Evolutionary conservation across 176 grass and related monocot genomes (phyloP).

Genomic region (Pontederia crassipes): DNA sequence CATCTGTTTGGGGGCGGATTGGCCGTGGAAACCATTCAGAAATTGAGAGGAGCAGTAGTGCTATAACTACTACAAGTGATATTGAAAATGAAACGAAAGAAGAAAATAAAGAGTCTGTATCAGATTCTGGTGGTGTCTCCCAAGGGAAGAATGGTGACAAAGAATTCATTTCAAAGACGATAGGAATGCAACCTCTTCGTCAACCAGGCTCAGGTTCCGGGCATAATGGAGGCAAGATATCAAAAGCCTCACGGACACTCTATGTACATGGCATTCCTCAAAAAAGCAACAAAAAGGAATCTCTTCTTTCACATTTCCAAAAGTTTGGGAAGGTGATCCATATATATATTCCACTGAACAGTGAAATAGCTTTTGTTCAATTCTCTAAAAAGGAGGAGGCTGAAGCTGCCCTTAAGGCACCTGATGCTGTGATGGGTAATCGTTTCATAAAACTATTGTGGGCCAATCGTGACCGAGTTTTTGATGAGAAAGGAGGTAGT

Average conservation of each 20-base stretch:
- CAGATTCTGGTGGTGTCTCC: slow-evolving; percentile 12
- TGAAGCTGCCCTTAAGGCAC: slow-evolving; percentile 81
- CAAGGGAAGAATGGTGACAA: slow-evolving; percentile 28
- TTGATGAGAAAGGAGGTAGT: slow-evolving; percentile 37
- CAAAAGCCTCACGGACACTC: slow-evolving; percentile 86
- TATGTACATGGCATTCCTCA: slow-evolving; percentile 88
- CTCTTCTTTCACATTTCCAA: slow-evolving; percentile 78
- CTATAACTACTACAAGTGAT: slow-evolving; percentile 21
- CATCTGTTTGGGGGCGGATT: slow-evolving; percentile 87
- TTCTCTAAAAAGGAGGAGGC: slow-evolving; percentile 94
- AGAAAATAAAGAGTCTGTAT: slow-evolving; percentile 23
- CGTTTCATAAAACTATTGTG: slow-evolving; percentile 98
- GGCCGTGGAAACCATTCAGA: slow-evolving; percentile 37
- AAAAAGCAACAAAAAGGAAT: slow-evolving; percentile 56
- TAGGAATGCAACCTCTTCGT: slow-evolving; percentile 25
- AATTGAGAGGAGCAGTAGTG: slow-evolving; percentile 23
- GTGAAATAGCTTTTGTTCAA: slow-evolving; percentile 94
- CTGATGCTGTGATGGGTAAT: slow-evolving; percentile 99
- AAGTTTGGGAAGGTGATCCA: slow-evolving; percentile 89
- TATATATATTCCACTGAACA: slow-evolving; percentile 80
- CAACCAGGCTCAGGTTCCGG: slow-evolving; percentile 35
- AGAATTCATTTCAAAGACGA: slow-evolving; percentile 21
- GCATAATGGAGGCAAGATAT: slow-evolving; percentile 30
- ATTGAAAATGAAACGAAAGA: slow-evolving; percentile 31
- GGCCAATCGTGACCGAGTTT: slow-evolving; percentile 86